Evolutionary conservation across 768 basidiomycete genomes (phyloP), one percentile per base, ranked within the genome.

Genomic region (Coprinopsis marcescibilis): DNA sequence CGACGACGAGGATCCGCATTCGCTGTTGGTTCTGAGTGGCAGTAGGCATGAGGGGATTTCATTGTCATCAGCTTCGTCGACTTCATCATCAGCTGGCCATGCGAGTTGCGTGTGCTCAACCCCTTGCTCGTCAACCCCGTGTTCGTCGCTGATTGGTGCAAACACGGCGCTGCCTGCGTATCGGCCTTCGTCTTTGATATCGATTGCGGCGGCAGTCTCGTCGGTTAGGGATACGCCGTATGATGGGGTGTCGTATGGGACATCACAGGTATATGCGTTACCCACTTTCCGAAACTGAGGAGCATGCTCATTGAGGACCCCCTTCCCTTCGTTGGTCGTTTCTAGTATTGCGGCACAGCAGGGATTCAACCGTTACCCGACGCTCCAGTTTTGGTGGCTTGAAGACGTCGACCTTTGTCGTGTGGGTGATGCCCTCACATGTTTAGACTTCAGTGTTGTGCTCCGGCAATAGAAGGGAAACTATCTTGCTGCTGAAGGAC

Each of bases 1-100:
- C 21, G 52, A 53, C 21, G 48, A 53, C 3, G 45, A 41, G 41
- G 26, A 27, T 8, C 21, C 17, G 17, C 20, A 40, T 5, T 8
- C 38, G 35, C 8, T 17, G 6, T 17, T 36, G 35, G 7, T 17
- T 36, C 15, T 36, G 10, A 36, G 15, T 17, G 10, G 15, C 20
- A 6, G 10, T 36, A 7, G 15, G 13, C 10, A 6, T 19, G 13
- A 12, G 8, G 20, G 35, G 7, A 8, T 19, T 8, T 19, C 35
- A n/a, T 17, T 36, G 8, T 36, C 35, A 6, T n/a, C 15, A 36
- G 13, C 35, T 17, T 36, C 35, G 7, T 36, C 35, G 7, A 36
- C 8, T 36, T 36, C 35, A 19, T 36, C 35, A 19, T 17, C 15
- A 8, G 13, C 35, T 8, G 15, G 7, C 35, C 35, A 8, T 17